phyloP scores from a whole-genome alignment of 2,329 filamentous ascomycete species.

The Coniochaeta sp. region DNA sequence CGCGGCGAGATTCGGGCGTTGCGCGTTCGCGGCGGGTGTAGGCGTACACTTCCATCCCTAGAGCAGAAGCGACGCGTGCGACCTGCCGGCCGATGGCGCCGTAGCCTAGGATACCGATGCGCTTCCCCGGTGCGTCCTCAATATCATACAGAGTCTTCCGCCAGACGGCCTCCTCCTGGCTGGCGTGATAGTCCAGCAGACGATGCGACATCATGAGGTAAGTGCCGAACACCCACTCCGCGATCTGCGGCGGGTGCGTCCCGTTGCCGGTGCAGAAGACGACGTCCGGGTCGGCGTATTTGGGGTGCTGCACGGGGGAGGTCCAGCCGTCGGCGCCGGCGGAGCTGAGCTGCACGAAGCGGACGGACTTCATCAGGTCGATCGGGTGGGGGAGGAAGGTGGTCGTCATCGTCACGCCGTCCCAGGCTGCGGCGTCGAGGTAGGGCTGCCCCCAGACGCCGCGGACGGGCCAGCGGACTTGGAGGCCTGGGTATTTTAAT shows the following conservation, averaged over 20 bases:
- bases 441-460: constrained; percentile 11
- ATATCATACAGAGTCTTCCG: constrained; percentile 2
- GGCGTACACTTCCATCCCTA: constrained; percentile 62
- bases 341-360: constrained; percentile 36
- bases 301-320: constrained; percentile 12
- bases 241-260: constrained; percentile 29
- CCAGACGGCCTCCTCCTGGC: constrained; percentile 11
- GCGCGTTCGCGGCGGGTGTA: constrained; percentile 55
- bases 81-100: constrained; percentile 36
- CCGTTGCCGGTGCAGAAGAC: constrained; percentile 34
- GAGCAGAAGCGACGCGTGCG: constrained; percentile 42
- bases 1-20: constrained; percentile 50
- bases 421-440: constrained; percentile 24
- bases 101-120: constrained; percentile 36
- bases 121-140: constrained; percentile 24
- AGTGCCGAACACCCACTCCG: constrained; percentile 22
- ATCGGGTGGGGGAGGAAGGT: constrained; percentile 23
- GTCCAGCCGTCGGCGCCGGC: constrained; percentile 37
- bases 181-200: constrained; percentile 12
- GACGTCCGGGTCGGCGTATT: constrained; percentile 26
- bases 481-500: constrained; percentile 28
- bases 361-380: constrained; percentile 25
- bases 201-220: constrained; percentile 20
- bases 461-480: constrained; percentile 26
- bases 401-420: constrained; percentile 33